phyloP scores from a whole-genome alignment of 2,329 filamentous ascomycete species.

The Juglanconis juglandina region DNA sequence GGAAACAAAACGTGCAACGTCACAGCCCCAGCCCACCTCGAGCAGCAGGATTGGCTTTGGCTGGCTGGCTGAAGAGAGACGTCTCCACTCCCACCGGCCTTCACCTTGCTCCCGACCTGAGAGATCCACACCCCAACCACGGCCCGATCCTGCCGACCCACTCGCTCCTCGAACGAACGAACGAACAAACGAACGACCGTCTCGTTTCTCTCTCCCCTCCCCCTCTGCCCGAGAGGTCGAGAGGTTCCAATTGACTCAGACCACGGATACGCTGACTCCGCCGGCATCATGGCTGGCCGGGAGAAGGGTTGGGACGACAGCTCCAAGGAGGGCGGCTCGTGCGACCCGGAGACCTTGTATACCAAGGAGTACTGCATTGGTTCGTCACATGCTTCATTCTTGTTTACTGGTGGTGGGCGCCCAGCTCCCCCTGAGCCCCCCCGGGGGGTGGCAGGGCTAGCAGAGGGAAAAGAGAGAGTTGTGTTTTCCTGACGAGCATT shows the following conservation, averaged over 20 bases:
- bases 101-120: background rate
- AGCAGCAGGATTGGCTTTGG: too few relatives aligned
- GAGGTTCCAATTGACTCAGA: too few relatives aligned
- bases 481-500: slow-evolving; percentile 4
- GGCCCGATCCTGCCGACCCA: slow-evolving; percentile 2
- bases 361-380: slow-evolving; percentile 89
- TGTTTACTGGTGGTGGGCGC: background rate
- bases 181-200: too few relatives aligned
- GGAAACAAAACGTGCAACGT: too few relatives aligned
- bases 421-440: background rate
- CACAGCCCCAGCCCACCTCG: too few relatives aligned
- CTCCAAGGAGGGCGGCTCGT: slow-evolving; percentile 43
- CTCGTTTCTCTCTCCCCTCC: too few relatives aligned
- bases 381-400: slow-evolving; percentile 37
- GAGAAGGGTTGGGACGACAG: slow-evolving; percentile 38
- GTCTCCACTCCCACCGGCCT: too few relatives aligned
- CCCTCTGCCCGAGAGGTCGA: too few relatives aligned
- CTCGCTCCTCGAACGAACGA: background rate
- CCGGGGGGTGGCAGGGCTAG: background rate
- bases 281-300: slow-evolving; percentile 43
- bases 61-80: too few relatives aligned
- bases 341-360: slow-evolving; percentile 88
- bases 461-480: background rate
- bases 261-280: background rate
- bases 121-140: background rate